Base-by-base conservation (phyloP, 495 filamentous ascomycete species). In the Aspergillus nidulans region DNA sequence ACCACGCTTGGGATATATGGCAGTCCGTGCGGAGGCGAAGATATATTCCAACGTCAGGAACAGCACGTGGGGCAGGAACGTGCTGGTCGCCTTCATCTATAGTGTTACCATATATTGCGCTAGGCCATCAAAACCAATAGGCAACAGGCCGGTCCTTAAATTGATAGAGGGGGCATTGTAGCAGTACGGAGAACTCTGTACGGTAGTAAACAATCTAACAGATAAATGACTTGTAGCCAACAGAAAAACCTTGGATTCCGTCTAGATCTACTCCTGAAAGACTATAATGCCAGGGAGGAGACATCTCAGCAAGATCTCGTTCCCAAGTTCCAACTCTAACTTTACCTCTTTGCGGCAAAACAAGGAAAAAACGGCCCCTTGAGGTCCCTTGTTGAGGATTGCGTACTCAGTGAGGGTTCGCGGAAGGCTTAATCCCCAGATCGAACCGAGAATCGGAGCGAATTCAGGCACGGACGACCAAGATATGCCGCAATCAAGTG, bases 341-440 rank as follows among this genome's bases (percentile, higher is more conserved):
- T n/a, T n/a, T n/a, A n/a, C 30, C 15, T 34, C 4, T 34, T 12
- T 34, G 15, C 43, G 20, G 26, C 19, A 38, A 53, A 47, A 36
- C 25, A 39, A 54, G 36, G 32, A 45, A 52, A 6, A 12, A 26
- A 38, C 30, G 15, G 15, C 30, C 30, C 30, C 30, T 34, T n/a
- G n/a, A n/a, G n/a, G n/a, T n/a, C 30, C 30, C 30, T 34, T 34
- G 9, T 34, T 12, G 30, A 34, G 30, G 30, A 6, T 34, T 34
- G 8, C 8, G 30, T n/a, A n/a, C 30, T 34, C 30, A 34, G 30
- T 2, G n/a, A n/a, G n/a, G n/a, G n/a, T n/a, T n/a, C 4, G 9
- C 30, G 30, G 23, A 52, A 40, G 52, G 48, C 34, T 40, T 25
- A 23, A 26, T 28, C 15, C 36, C 53, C 8, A 57, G 59, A 57